phyloP scores from a whole-genome alignment of 139 green algal species.

The Parachlorella kessleri region DNA sequence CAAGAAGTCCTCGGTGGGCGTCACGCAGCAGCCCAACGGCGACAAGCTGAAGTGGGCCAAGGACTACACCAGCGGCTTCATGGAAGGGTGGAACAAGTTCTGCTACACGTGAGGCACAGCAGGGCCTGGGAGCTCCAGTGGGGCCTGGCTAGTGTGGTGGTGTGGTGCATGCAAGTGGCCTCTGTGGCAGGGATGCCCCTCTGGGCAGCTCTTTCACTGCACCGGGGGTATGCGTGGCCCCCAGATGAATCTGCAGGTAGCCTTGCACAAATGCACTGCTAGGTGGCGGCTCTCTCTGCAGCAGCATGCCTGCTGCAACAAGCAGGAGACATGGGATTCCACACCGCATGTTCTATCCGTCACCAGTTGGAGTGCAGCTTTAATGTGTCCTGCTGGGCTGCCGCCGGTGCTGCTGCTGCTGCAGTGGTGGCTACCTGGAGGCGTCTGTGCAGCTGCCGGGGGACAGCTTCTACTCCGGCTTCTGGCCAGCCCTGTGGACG shows the following conservation, averaged over 20 bases:
- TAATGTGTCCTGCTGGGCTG: neutral
- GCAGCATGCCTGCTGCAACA: too few relatives aligned
- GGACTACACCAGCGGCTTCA: constrained; percentile 42
- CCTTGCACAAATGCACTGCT: too few relatives aligned
- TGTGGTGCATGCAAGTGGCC: too few relatives aligned
- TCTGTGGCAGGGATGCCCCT: too few relatives aligned
- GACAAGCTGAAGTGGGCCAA: neutral
- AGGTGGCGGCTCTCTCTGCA: neutral
- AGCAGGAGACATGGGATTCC: too few relatives aligned
- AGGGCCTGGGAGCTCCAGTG: neutral
- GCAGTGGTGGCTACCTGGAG: constrained; percentile 57
- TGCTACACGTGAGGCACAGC: constrained; percentile 50
- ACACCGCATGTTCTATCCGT: too few relatives aligned
- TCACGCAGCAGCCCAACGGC: constrained; percentile 29
- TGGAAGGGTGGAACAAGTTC: constrained; percentile 62
- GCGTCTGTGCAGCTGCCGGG: constrained; percentile 49
- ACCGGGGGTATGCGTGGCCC: too few relatives aligned
- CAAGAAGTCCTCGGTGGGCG: neutral
- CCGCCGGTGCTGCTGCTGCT: neutral
- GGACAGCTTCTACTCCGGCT: constrained; percentile 30
- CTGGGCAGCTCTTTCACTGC: too few relatives aligned
- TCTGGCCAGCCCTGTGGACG: constrained; percentile 50
- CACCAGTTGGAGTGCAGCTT: too few relatives aligned
- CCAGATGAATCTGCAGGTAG: too few relatives aligned
- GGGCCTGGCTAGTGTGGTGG: neutral